phyloP scores from a whole-genome alignment of 352 stramenopile genomes.

The Pythium utonaiense region DNA sequence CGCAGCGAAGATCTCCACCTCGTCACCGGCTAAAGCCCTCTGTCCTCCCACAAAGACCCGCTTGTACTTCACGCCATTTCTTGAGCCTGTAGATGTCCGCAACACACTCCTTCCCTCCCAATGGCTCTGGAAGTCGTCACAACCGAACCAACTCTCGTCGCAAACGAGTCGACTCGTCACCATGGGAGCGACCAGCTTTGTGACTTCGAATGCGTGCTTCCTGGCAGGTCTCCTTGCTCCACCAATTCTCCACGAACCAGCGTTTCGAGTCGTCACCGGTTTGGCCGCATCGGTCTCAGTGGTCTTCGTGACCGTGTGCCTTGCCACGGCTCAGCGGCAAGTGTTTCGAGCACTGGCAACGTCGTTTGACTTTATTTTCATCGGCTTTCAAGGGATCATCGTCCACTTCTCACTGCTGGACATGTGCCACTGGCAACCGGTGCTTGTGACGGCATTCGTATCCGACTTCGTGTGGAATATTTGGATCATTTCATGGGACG shows the following conservation, averaged over 20 bases:
- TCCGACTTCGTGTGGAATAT: background rate
- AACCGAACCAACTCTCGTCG: background rate
- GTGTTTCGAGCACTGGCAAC: constrained; percentile 25
- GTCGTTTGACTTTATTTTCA: constrained; percentile 44
- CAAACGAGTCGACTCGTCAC: background rate
- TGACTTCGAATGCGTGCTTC: background rate
- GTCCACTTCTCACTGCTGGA: constrained; percentile 26
- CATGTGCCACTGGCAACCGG: background rate
- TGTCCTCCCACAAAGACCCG: background rate
- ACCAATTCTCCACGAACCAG: background rate
- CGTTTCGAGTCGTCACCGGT: background rate
- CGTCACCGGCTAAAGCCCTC: too few species aligned
- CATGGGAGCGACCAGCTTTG: background rate
- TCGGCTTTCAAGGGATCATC: constrained; percentile 22
- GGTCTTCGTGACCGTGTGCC: background rate
- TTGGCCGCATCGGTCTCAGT: background rate
- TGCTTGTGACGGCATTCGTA: background rate
- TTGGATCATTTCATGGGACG: constrained; percentile 4
- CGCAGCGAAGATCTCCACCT: too few species aligned
- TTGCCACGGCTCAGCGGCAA: constrained; percentile 15
- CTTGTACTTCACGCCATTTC: background rate
- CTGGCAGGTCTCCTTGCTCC: background rate
- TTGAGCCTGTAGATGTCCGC: background rate
- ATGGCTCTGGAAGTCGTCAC: background rate
- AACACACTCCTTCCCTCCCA: background rate